These are phyloP conservation scores for Aureobasidium sp. DNA, from an alignment of 2,329 filamentous ascomycete species.

Conservation along the genomic window DNA sequence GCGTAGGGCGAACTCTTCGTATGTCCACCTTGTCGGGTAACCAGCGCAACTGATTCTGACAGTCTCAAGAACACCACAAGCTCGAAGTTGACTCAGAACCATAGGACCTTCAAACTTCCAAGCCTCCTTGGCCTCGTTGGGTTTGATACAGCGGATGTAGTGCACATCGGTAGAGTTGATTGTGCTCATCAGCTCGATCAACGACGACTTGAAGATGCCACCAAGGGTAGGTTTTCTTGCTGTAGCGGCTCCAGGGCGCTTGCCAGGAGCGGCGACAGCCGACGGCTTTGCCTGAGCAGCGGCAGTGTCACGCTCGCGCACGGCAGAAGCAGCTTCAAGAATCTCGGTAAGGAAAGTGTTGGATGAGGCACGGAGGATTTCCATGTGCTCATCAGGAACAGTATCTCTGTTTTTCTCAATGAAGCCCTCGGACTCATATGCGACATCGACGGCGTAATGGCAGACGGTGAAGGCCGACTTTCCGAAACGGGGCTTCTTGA, in stretches of 20 bases:
- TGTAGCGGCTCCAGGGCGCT: slow-evolving; percentile 84
- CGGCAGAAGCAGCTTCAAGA: slow-evolving; percentile 73
- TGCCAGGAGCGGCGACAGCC: slow-evolving; percentile 57
- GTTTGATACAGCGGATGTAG: slow-evolving; percentile 98
- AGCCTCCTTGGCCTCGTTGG: slow-evolving; percentile 90
- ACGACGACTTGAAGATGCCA: slow-evolving; percentile 95
- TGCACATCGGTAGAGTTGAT: slow-evolving; percentile 98
- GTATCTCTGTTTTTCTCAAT: slow-evolving; percentile 99
- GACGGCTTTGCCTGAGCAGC: slow-evolving; percentile 57
- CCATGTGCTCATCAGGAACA: slow-evolving; percentile 96
- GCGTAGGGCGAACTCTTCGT: slow-evolving; percentile 92
- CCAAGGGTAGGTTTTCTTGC: slow-evolving; percentile 95
- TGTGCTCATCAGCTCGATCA: slow-evolving; percentile 96
- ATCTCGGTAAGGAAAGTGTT: slow-evolving; percentile 83
- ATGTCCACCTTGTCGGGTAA: slow-evolving; percentile 97
- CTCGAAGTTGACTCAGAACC: slow-evolving; percentile 93
- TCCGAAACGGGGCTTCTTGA: slow-evolving; percentile 96
- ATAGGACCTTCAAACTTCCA: slow-evolving; percentile 99
- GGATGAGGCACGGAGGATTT: slow-evolving; percentile 73
- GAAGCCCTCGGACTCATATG: slow-evolving; percentile 97
- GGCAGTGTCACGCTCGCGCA: slow-evolving; percentile 77
- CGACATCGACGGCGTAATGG: slow-evolving; percentile 96
- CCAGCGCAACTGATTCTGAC: slow-evolving; percentile 96
- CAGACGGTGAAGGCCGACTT: slow-evolving; percentile 97
- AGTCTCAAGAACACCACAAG: slow-evolving; percentile 97